phyloP scores from a whole-genome alignment of 768 basidiomycete genomes.

The Amanita jacksonii region DNA sequence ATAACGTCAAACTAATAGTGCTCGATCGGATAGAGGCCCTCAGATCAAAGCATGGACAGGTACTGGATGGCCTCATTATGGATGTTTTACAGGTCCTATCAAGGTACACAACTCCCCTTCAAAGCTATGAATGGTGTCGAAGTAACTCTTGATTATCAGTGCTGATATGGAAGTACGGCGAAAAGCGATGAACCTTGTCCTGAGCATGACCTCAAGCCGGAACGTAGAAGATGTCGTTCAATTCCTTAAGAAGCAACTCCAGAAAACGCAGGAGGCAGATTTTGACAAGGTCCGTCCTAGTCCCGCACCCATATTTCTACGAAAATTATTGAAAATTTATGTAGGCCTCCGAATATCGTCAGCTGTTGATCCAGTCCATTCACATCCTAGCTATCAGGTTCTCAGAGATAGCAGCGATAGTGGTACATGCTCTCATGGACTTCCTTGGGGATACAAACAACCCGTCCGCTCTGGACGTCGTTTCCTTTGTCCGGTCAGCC shows the following conservation, averaged over 20 bases:
- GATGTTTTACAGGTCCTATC: conserved; percentile 88
- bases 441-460: conserved; percentile 94
- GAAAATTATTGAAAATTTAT: not conserved
- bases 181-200: conserved; percentile 82
- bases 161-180: conserved; percentile 95
- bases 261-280: conserved; percentile 83
- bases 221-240: conserved; percentile 96
- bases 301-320: not conserved
- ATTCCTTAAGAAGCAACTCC: conserved; percentile 97
- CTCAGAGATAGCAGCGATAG: conserved; percentile 92
- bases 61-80: conserved; percentile 89
- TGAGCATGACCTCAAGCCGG: conserved; percentile 87
- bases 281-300: conserved; percentile 68
- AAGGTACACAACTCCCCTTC: conserved; percentile 33
- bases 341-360: conserved; percentile 91
- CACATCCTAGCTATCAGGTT: conserved; percentile 95
- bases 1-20: conserved; percentile 98
- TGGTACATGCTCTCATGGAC: conserved; percentile 89
- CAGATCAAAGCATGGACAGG: conserved; percentile 76
- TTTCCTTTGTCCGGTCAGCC: conserved; percentile 48
- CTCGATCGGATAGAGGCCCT: conserved; percentile 82
- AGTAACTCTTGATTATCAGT: conserved; percentile 27
- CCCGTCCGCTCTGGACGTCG: conserved; percentile 91
- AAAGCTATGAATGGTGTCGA: not conserved
- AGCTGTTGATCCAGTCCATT: conserved; percentile 94